A percentile compares a stretch with the other conserved stretches of the same genome.
These are phyloP conservation scores for Penicillium angulare DNA, from an alignment of 495 filamentous ascomycete species.

Conservation along the genomic window DNA sequence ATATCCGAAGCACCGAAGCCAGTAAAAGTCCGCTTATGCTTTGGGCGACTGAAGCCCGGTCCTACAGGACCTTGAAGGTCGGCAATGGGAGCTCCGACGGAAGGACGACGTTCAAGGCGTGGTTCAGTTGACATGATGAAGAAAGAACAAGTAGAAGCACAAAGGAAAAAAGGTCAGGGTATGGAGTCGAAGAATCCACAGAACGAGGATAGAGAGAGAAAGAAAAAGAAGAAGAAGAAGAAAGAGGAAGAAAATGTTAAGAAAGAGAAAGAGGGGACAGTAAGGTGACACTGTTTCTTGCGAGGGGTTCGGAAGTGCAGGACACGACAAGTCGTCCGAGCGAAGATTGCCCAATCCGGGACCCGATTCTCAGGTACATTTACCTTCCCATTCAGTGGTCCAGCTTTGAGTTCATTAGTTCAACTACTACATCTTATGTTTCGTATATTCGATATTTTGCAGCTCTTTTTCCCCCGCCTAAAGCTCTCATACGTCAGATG, in stretches of 20 bases:
- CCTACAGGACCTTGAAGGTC: conserved; percentile 80
- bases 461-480: not conserved
- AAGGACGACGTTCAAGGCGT: conserved; percentile 66
- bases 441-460: no score
- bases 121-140: conserved; percentile 21
- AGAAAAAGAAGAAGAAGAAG: conserved; percentile 10
- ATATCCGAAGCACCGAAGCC: conserved; percentile 89
- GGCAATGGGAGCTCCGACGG: conserved; percentile 74
- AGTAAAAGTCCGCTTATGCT: conserved; percentile 92
- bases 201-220: conserved; percentile 7
- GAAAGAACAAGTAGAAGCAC: not conserved
- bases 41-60: conserved; percentile 71
- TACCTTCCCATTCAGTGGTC: no score
- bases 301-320: conserved; percentile 9
- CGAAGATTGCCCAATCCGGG: conserved; percentile 13
- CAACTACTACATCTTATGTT: no score
- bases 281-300: conserved; percentile 5
- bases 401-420: no score
- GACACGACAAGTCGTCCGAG: conserved; percentile 4
- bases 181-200: not conserved
- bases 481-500: not conserved
- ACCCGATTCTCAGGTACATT: not conserved
- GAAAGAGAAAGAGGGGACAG: conserved; percentile 16
- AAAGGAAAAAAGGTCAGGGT: not conserved
- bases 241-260: conserved; percentile 7